Base-by-base conservation (phyloP, 441 rosid genomes). In the Erysimum pusillum region DNA sequence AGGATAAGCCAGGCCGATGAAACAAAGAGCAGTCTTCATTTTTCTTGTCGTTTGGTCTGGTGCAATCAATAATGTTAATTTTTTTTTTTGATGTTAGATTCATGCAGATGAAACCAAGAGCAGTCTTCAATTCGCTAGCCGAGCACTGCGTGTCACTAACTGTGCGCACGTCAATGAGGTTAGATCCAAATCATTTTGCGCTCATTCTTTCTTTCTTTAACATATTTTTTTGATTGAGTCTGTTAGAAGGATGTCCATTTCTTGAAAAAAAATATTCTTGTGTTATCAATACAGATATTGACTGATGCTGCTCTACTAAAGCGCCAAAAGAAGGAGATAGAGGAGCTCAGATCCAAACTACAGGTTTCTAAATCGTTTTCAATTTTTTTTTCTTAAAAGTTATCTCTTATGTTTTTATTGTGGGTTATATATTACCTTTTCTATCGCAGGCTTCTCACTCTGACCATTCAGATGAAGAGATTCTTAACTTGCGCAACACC, bases 131-230 rank as follows among this genome's bases (percentile, higher is more conserved):
- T 96, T 93, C 80, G 97, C 99, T 48, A 93, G 98, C 78, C 90
- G 99, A 81, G 99, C 99, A 83, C 73, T 90, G 75, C 94, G 91
- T 70, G 90, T 96, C 68, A 91, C 93, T 62, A 96, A 96, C 74
- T 91, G 90, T 85, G 99, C 98, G 32, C 96, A 81, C 73, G 98
- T 96, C 84, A 96, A 96, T 76, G 99, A 96, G 97, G 99, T 93
- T 62, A 76, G 54, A 60, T 79, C 81, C 68, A 48, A 71, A 62
- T 76, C 72, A 17, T 54, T 61, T 71, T 76, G 32, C 56, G 15
- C 56, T 17, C 61, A 32, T 59, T 53, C 14, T 63, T 41, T 44
- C 48, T 76, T 49, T 59, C 49, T 65, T 70, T 73, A 42, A n/a
- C 46, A 36, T 74, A 46, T 15, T 46, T 76, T 22, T 64, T 17